Evolutionary conservation across 164 flowering plant genomes (phyloP), one percentile per base, ranked within the genome.

Genomic region (Nelumbo lutea): DNA sequence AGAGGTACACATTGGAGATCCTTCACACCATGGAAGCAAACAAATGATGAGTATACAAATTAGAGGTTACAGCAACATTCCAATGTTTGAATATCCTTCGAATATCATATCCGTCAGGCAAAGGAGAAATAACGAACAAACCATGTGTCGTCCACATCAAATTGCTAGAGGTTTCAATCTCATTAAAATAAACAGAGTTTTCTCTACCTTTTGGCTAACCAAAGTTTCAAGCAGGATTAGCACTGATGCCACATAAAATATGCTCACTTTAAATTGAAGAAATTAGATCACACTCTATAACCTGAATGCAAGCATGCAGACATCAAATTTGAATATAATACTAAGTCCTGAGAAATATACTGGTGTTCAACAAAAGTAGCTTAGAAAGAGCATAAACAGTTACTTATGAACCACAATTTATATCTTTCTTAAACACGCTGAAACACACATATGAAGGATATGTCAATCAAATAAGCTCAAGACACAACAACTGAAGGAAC

Each of bases 131-230:
- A 80, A 94, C 98, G 90, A 7, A 95, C 90, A 81, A 95, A 86
- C 9, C 98, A 97, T 0, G 98, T 95, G 77, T 85, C 90, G 83
- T 95, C 98, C 74, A 95, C 80, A 58, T 90, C 75, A 65, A 81
- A 80, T 72, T 75, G 70, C 84, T 87, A 68, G 89, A 90, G 52
- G 86, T 78, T 77, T 86, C 87, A 73, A 91, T 87, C 75, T 95
- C 97, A 65, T 69, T 76, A 56, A 91, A 84, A 42, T 81, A 70
- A 15, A 82, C 81, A 72, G 60, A 27, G 61, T 78, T 27, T 27
- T 78, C 59, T 85, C 88, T 72, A 70, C 78, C 82, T 95, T 86
- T 79, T 87, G 91, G 55, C 98, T 94, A 91, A 79, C 68, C 70
- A 27, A 57, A 40, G 43, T 42, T 39, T 6, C 3, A 39, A 55